phyloP scores from a whole-genome alignment of 2,329 filamentous ascomycete species.

The Exophiala sp. region DNA sequence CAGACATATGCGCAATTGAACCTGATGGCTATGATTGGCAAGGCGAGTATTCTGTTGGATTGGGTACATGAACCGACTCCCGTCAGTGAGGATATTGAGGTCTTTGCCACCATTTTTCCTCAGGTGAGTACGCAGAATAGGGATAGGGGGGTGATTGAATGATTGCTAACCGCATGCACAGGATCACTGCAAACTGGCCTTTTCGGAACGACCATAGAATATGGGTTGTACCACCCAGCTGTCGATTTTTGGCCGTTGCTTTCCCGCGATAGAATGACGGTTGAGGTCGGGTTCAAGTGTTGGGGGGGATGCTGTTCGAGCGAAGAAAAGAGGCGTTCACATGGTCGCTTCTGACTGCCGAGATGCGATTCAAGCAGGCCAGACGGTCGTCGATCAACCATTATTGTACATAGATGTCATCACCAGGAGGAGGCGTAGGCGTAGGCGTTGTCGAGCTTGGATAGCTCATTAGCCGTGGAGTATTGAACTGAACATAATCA shows the following conservation, averaged over 20 bases:
- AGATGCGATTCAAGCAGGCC: too few relatives aligned
- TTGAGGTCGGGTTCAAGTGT: too few relatives aligned
- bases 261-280: slow-evolving; percentile 5
- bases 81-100: slow-evolving; percentile 86
- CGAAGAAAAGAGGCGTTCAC: too few relatives aligned
- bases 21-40: slow-evolving; percentile 81
- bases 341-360: too few relatives aligned
- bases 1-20: slow-evolving; percentile 88
- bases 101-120: slow-evolving; percentile 97
- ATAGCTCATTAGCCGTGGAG: neutral
- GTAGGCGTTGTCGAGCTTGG: neutral
- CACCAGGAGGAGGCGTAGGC: neutral
- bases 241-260: neutral
- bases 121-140: slow-evolving; percentile 56
- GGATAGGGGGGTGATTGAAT: neutral
- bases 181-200: slow-evolving; percentile 79
- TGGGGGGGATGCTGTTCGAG: too few relatives aligned
- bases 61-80: slow-evolving; percentile 86
- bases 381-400: neutral
- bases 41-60: slow-evolving; percentile 77
- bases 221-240: neutral
- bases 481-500: too few relatives aligned
- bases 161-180: slow-evolving; percentile 36
- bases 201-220: slow-evolving; percentile 46
- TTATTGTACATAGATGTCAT: too few relatives aligned